These are phyloP conservation scores for Austroboletus rostrupii DNA, from an alignment of 1,284 basidiomycete species.

Conservation along the genomic window DNA sequence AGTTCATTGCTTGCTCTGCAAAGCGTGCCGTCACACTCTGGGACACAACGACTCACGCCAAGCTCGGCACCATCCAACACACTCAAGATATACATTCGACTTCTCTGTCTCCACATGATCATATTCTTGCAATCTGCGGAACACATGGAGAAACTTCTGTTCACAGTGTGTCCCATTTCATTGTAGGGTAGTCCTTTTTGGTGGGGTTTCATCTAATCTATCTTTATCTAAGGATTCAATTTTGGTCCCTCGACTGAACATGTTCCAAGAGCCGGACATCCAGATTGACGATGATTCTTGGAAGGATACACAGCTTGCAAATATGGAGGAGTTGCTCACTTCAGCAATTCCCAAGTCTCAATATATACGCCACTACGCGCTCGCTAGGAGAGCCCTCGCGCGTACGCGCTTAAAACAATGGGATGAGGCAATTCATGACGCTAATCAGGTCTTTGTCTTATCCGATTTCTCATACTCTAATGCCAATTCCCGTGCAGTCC, in stretches of 20 bases:
- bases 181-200: neutral
- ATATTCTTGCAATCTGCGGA: neutral
- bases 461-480: neutral
- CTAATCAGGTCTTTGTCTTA: neutral
- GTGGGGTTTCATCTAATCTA: neutral
- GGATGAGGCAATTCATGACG: slow-evolving; percentile 5
- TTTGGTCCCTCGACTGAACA: neutral
- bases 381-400: slow-evolving; percentile 7
- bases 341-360: neutral
- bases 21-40: neutral
- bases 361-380: neutral
- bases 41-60: neutral
- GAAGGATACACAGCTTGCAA: neutral
- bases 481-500: neutral
- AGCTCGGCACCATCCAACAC: neutral
- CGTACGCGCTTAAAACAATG: neutral
- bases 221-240: neutral
- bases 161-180: neutral
- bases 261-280: slow-evolving; percentile 1
- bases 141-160: neutral
- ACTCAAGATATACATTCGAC: neutral
- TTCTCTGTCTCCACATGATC: neutral
- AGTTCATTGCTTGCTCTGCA: neutral
- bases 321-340: neutral
- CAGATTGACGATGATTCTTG: neutral